phyloP scores from a whole-genome alignment of 1,284 basidiomycete species.

The Wallemia mellicola region DNA sequence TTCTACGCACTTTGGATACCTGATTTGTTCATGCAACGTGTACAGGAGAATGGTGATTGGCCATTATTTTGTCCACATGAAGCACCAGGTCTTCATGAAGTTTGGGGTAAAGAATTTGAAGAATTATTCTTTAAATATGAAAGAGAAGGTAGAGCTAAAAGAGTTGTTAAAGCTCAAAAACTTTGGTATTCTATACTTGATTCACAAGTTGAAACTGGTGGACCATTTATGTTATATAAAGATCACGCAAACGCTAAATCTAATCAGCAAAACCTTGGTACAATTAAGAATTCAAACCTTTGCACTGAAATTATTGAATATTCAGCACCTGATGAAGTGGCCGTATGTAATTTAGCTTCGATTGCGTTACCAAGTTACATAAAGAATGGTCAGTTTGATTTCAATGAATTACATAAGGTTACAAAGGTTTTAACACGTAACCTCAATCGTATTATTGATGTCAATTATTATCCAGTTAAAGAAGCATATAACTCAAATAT shows the following conservation, averaged over 20 bases:
- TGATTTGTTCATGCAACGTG: constrained; percentile 93
- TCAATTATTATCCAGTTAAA: constrained; percentile 73
- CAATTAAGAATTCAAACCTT: constrained; percentile 96
- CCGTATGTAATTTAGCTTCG: constrained; percentile 96
- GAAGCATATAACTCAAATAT: constrained; percentile 81
- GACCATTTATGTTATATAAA: constrained; percentile 97
- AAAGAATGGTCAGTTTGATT: constrained; percentile 40
- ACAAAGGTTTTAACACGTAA: constrained; percentile 76
- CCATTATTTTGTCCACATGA: constrained; percentile 95
- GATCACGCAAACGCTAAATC: constrained; percentile 69
- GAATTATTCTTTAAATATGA: constrained; percentile 71
- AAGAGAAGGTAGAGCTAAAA: constrained; percentile 58
- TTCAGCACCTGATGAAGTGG: constrained; percentile 86
- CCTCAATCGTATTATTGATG: constrained; percentile 78
- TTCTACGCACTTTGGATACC: constrained; percentile 98
- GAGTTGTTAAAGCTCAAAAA: constrained; percentile 80
- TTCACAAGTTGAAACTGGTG: constrained; percentile 91
- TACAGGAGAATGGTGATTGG: constrained; percentile 67
- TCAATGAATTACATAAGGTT: constrained; percentile 79
- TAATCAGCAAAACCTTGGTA: constrained; percentile 95
- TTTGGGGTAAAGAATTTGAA: constrained; percentile 77
- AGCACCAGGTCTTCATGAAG: constrained; percentile 66
- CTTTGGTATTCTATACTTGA: constrained; percentile 96
- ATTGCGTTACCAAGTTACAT: constrained; percentile 78
- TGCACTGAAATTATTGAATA: constrained; percentile 99